Conservation (phyloP, 345 rosid genomes). For the Citrus unshiu region DNA sequence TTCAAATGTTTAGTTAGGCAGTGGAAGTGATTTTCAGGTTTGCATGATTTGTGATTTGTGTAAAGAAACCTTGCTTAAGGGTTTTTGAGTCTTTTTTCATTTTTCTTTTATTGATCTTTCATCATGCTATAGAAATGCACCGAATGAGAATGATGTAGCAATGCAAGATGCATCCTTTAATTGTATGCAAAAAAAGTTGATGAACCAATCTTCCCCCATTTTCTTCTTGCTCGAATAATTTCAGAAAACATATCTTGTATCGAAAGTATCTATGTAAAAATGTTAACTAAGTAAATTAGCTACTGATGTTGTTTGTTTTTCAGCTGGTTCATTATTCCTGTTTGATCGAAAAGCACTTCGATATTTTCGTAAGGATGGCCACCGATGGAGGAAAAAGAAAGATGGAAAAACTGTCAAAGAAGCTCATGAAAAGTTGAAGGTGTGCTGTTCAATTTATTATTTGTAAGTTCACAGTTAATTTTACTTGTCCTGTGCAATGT, state of each 20-base stretch:
- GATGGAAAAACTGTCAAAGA: slow-evolving; percentile 95
- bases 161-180: not conserved
- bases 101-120: not conserved
- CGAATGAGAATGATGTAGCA: not conserved
- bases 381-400: slow-evolving; percentile 91
- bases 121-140: not conserved
- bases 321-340: slow-evolving; percentile 84
- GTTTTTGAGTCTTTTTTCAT: not conserved
- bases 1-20: not conserved
- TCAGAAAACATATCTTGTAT: not conserved
- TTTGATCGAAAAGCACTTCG: slow-evolving; percentile 84
- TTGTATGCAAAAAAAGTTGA: not conserved
- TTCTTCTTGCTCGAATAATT: not conserved
- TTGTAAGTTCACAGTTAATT: slow-evolving; percentile 42
- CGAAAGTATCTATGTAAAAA: not conserved
- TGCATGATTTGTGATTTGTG: not conserved
- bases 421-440: slow-evolving; percentile 99
- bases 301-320: slow-evolving; percentile 26
- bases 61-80: not conserved
- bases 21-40: not conserved
- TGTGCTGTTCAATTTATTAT: slow-evolving; percentile 49
- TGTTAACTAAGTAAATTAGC: not conserved
- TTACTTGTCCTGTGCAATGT: slow-evolving; percentile 13
- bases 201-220: not conserved
- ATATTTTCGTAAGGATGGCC: slow-evolving; percentile 90